Evolutionary conservation across 2,329 filamentous ascomycete genomes (phyloP), one percentile per base, ranked within the genome.

Genomic region (Myriangium duriaei): DNA sequence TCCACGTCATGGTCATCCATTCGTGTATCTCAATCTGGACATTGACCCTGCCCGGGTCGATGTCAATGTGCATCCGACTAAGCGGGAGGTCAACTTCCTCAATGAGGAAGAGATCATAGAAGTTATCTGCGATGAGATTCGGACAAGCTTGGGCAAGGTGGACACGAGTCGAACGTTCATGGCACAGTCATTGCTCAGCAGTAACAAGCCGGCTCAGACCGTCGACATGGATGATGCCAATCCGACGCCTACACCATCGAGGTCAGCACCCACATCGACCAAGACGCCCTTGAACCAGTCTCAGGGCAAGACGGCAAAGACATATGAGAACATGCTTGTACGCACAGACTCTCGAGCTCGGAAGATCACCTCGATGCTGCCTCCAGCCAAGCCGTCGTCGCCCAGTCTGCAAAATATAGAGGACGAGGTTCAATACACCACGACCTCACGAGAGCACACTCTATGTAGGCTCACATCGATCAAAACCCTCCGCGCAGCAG

Each of bases 71-170:
- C 91, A 98, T 57, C 91, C 91, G 0, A 98, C 91, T 0, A 98
- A 98, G 58, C 72, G 85, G 35, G 88, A 98, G 55, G 91, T 98
- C 13, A 91, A 96, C 52, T 96, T 98, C 50, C 68, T 98, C 14
- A 94, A 96, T 44, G 91, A 98, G 56, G 91, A 98, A 46, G 91
- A 98, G 49, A 93, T 98, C 32, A 81, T 91, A 32, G 82, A 91
- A 46, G 72, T 74, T 11, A 77, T 98, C 4, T 95, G 87, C 61
- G 74, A 79, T 43, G 74, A 82, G 37, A 81, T 98, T 14, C 74
- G 82, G 37, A 69, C 74, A 6, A 80, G 80, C 47, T 70, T 98
- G 3, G 81, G 85, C 9, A 79, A 80, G 34, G 87, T 96, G 5
- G 91, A 98, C 56, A 87, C 82, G 14, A 96, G 88, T 52, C 79